phyloP scores from a whole-genome alignment of 1,284 basidiomycete genomes.

The Ganoderma leucocontextum region DNA sequence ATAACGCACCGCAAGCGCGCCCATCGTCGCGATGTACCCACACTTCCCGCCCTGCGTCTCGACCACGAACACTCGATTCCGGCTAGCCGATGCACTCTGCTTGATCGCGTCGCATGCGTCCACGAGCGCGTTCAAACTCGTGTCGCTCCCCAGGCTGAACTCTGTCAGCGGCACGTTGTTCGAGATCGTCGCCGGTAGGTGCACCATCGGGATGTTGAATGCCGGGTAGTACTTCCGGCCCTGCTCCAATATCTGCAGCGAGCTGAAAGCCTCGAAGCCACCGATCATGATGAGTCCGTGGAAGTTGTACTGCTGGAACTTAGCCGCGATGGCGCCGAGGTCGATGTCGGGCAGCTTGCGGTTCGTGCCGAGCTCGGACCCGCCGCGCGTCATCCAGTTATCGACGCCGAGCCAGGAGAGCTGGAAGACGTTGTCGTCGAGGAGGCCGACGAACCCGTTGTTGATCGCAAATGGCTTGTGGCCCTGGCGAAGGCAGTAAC shows the following conservation, averaged over 20 bases:
- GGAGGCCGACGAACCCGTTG: constrained; percentile 95
- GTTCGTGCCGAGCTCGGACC: constrained; percentile 98
- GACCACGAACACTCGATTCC: constrained; percentile 97
- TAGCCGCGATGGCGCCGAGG: constrained; percentile 87
- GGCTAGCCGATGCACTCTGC: constrained; percentile 94
- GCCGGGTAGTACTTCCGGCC: constrained; percentile 86
- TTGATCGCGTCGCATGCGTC: constrained; percentile 98
- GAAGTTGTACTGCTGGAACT: constrained; percentile 89
- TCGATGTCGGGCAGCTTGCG: constrained; percentile 87
- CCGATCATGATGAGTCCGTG: constrained; percentile 92
- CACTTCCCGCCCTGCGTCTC: constrained; percentile 98
- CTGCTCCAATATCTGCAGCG: constrained; percentile 82
- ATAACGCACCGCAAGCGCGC: constrained; percentile 85
- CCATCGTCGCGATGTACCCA: constrained; percentile 95
- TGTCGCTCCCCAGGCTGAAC: constrained; percentile 94
- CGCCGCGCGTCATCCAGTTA: constrained; percentile 94
- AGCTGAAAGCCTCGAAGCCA: constrained; percentile 94
- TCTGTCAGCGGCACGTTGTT: constrained; percentile 99
- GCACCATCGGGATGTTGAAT: constrained; percentile 93
- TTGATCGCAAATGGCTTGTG: constrained; percentile 92
- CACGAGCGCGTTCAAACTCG: constrained; percentile 96
- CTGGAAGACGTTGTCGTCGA: constrained; percentile 88
- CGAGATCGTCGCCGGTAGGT: constrained; percentile 94
- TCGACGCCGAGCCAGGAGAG: constrained; percentile 98
- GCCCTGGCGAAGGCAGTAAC: constrained; percentile 92